These are phyloP conservation scores for Starmerella floris DNA, from an alignment of 805 yeast species.

Conservation along the genomic window DNA sequence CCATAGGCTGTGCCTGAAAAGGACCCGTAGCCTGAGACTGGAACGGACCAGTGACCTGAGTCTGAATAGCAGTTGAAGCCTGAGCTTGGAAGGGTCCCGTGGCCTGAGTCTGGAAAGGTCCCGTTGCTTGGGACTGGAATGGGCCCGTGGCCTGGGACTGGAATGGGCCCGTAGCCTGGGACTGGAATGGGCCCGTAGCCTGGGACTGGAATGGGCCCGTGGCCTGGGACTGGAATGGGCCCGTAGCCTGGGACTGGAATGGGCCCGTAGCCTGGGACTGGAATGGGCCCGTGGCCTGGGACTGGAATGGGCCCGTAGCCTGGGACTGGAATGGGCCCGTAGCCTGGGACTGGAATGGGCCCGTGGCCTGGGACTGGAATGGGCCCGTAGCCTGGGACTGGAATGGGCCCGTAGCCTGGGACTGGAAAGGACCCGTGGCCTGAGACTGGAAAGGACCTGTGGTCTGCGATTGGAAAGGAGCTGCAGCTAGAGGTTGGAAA, in stretches of 20 bases:
- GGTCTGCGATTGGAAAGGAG: constrained; percentile 8
- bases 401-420: constrained; percentile 16
- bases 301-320: constrained; percentile 24
- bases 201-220: constrained; percentile 23
- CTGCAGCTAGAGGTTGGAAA: constrained; percentile 10
- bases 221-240: constrained; percentile 12
- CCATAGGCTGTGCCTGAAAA: not conserved
- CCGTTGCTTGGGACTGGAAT: not conserved
- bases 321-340: constrained; percentile 17
- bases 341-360: constrained; percentile 14
- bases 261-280: constrained; percentile 13
- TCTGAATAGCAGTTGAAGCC: constrained; percentile 16
- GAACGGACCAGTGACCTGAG: constrained; percentile 7
- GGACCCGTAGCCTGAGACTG: not conserved
- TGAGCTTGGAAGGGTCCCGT: constrained; percentile 6
- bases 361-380: constrained; percentile 20
- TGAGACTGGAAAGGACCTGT: constrained; percentile 17
- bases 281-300: constrained; percentile 24
- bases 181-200: constrained; percentile 2
- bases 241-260: constrained; percentile 12
- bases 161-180: constrained; percentile 22
- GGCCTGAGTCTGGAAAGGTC: constrained; percentile 4
- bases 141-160: constrained; percentile 17
- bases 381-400: constrained; percentile 11
- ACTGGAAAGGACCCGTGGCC: constrained; percentile 9